Conservation (phyloP, 1,139 yeast genomes). For the Pichia sp. region DNA sequence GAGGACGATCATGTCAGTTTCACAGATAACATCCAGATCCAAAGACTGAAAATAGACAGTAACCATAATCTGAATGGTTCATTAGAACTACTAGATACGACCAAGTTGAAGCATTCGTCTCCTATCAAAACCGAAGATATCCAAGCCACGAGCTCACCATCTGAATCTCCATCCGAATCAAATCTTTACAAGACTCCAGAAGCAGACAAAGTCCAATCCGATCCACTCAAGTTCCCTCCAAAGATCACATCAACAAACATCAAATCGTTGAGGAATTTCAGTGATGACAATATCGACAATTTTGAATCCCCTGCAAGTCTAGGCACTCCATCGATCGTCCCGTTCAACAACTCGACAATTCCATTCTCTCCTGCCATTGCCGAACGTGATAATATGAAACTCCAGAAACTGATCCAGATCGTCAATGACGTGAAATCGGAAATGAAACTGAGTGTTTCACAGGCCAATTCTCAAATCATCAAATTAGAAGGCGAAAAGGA, state of each 20-base stretch:
- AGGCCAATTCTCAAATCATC: conserved; percentile 31
- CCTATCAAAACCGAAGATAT: background rate
- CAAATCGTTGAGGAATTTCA: too few species aligned
- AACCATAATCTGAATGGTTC: background rate
- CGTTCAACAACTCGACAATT: conserved; percentile 3
- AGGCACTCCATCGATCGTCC: conserved; percentile 15
- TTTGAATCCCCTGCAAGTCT: background rate
- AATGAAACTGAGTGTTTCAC: conserved; percentile 28
- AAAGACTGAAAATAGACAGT: background rate
- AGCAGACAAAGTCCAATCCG: too few species aligned
- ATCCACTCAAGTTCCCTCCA: too few species aligned
- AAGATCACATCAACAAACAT: background rate
- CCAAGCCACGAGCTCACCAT: background rate
- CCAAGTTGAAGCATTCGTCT: too few species aligned
- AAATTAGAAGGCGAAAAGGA: conserved; percentile 28
- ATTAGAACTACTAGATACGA: too few species aligned
- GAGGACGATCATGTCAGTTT: background rate
- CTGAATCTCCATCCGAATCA: background rate
- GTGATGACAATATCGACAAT: background rate
- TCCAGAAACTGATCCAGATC: conserved; percentile 27
- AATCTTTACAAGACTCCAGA: conserved; percentile 11
- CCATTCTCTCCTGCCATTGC: conserved; percentile 20
- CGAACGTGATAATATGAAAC: conserved; percentile 23
- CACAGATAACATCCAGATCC: background rate
- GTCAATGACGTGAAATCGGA: conserved; percentile 29